These are phyloP conservation scores for Diaporthe citrichinensis DNA, from an alignment of 2,329 filamentous ascomycete species.

Conservation along the genomic window DNA sequence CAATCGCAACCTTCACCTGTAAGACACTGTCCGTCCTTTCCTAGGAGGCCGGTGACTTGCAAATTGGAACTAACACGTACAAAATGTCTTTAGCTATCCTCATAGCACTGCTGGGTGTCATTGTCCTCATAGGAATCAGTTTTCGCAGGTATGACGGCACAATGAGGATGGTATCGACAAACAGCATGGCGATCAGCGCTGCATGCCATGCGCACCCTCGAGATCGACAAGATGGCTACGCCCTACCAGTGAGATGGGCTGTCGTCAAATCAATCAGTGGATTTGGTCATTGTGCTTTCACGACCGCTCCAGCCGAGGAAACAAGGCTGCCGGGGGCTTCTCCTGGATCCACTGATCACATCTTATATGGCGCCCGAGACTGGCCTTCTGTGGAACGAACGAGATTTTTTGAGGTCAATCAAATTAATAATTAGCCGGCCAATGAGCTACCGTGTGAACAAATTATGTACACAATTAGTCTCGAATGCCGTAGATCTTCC, in stretches of 20 bases:
- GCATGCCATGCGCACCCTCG: slow-evolving; percentile 47
- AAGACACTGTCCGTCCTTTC: background rate
- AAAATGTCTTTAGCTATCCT: background rate
- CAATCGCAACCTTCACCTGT: slow-evolving; percentile 46
- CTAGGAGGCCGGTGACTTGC: too few relatives aligned
- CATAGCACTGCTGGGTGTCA: slow-evolving; percentile 50
- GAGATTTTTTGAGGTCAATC: too few relatives aligned
- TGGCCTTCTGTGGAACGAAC: too few relatives aligned
- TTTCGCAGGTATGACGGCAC: slow-evolving; percentile 50
- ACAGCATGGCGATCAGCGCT: slow-evolving; percentile 51
- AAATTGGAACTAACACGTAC: background rate
- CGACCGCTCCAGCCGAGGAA: slow-evolving; percentile 7
- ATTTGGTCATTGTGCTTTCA: slow-evolving; percentile 30
- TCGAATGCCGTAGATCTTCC: too few relatives aligned
- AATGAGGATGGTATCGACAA: slow-evolving; percentile 51
- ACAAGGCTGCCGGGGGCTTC: background rate
- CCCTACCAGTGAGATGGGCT: slow-evolving; percentile 47
- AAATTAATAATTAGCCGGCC: too few relatives aligned
- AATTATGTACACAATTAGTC: too few relatives aligned
- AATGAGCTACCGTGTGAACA: too few relatives aligned
- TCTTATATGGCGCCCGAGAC: too few relatives aligned
- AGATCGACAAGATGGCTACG: slow-evolving; percentile 45
- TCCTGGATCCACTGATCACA: background rate
- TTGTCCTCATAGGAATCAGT: slow-evolving; percentile 38
- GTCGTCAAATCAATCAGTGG: background rate